Base-by-base conservation (phyloP, 768 basidiomycete genomes). In the Galerina sulciceps region DNA sequence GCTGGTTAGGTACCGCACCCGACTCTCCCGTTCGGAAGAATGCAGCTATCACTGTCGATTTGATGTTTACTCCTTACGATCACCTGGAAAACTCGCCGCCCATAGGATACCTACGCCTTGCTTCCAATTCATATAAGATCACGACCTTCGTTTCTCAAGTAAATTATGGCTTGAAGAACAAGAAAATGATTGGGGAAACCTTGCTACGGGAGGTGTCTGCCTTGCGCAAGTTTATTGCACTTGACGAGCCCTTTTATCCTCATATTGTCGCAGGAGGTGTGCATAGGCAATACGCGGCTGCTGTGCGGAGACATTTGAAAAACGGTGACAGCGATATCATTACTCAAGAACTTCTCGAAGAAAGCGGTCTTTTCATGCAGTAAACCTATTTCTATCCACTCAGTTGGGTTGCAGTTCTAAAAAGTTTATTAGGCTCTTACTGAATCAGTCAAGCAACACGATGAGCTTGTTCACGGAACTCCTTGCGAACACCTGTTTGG, bases 131-230 rank as follows among this genome's bases (percentile, higher is more conserved):
- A 17, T 49, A 47, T 35, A 50, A 55, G 47, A 46, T 59, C 44
- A 40, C 35, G 13, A 59, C 51, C 6, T 53, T 59, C 17, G 37
- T 59, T 34, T 53, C 58, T 23, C 40, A 49, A 47, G 37, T 47
- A 20, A 54, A 53, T 20, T 48, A 38, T 47, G 41, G 14, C 8
- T 20, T 59, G 15, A 48, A 53, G 40, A 36, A 40, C 53, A 46
- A 46, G 37, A 53, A 46, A 8, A 17, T 59, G 35, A 9, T 26
- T 34, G 46, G 36, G 14, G 55, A 49, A 31, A 34, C 14, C 31
- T 23, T 57, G 13, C 10, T 2, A 11, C 37, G 18, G 37, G 55
- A 57, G n/a, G 38, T 57, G 15, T 17, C 34, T 6, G 42, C 44
- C 15, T 6, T 56, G 13, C 31, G 50, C 15, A 51, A 26, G 9